Percentiles rank a stretch among this genome's conserved stretches.
These are phyloP conservation scores for Sporisorium reilianum DNA, from an alignment of 1,284 basidiomycete genomes.

Conservation along the genomic window DNA sequence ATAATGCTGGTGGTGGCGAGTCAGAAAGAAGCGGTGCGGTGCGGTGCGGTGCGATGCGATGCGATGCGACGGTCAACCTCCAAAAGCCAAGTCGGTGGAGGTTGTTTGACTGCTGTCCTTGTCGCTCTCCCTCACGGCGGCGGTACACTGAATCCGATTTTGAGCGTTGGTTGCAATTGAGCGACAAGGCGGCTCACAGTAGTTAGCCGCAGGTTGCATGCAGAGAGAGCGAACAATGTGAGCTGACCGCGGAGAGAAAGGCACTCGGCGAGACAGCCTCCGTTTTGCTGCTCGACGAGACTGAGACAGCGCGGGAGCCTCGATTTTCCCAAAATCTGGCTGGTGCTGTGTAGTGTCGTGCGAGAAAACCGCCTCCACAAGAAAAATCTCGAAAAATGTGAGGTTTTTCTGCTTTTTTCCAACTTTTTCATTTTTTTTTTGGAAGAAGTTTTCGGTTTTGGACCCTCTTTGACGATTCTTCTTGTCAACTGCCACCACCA, in stretches of 20 bases:
- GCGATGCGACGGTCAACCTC: background rate
- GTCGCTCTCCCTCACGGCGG: background rate
- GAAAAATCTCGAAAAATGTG: background rate
- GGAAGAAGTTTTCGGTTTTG: constrained; percentile 5
- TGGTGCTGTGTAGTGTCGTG: background rate
- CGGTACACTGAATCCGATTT: background rate
- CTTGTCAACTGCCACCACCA: background rate
- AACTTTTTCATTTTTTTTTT: background rate
- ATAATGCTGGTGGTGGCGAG: background rate
- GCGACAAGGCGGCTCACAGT: too few species aligned
- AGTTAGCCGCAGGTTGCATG: too few species aligned
- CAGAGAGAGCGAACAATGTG: background rate
- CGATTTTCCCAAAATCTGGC: background rate
- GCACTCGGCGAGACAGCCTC: constrained; percentile 1
- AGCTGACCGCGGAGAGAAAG: too few species aligned
- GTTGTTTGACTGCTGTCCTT: background rate
- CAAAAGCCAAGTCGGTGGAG: constrained; percentile 2
- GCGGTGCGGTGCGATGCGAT: too few species aligned
- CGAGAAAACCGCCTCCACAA: constrained; percentile 5
- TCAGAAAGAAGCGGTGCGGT: too few species aligned
- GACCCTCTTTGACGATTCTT: background rate
- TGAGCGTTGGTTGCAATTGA: background rate
- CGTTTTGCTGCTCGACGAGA: too few species aligned
- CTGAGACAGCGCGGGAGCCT: background rate
- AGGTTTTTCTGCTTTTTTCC: constrained; percentile 4